Conservation (phyloP, 345 rosid genomes). For the Sonneratia alba region DNA sequence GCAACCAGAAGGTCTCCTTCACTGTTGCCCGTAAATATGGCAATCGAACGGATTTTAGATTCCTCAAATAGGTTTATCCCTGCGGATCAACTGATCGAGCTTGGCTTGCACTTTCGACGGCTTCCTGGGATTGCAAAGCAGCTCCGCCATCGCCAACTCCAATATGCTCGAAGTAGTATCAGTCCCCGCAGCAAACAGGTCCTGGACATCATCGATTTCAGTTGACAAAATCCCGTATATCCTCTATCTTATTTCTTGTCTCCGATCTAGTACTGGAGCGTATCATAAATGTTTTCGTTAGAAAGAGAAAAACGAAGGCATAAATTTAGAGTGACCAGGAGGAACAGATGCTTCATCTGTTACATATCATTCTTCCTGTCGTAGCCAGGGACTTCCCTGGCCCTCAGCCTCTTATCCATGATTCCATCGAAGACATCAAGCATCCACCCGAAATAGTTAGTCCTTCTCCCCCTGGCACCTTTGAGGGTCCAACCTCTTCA, state of each 20-base stretch:
- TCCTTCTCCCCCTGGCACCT: conserved; percentile 15
- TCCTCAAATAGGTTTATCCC: conserved; percentile 21
- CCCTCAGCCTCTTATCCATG: conserved; percentile 9
- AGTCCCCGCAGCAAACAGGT: conserved; percentile 31
- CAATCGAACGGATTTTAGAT: conserved; percentile 18
- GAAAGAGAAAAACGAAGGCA: not conserved
- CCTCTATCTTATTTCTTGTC: not conserved
- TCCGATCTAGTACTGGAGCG: too few species aligned
- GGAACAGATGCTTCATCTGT: conserved; percentile 10
- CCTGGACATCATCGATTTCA: conserved; percentile 13
- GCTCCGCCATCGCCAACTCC: conserved; percentile 53
- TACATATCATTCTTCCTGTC: conserved; percentile 12
- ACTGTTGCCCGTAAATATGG: conserved; percentile 39
- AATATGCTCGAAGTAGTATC: conserved; percentile 39
- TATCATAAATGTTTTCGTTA: too few species aligned
- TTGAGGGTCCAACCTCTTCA: conserved; percentile 36
- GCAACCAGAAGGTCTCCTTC: conserved; percentile 47
- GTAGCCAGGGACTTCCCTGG: not conserved
- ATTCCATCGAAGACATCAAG: conserved; percentile 16
- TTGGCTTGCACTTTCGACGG: conserved; percentile 25
- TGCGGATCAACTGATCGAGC: conserved; percentile 22
- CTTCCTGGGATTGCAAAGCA: conserved; percentile 23
- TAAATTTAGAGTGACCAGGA: not conserved
- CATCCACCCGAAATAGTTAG: conserved; percentile 6
- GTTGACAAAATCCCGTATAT: too few species aligned